Conservation (phyloP, 805 yeast genomes). For the Sugiyamaella smithiae region DNA sequence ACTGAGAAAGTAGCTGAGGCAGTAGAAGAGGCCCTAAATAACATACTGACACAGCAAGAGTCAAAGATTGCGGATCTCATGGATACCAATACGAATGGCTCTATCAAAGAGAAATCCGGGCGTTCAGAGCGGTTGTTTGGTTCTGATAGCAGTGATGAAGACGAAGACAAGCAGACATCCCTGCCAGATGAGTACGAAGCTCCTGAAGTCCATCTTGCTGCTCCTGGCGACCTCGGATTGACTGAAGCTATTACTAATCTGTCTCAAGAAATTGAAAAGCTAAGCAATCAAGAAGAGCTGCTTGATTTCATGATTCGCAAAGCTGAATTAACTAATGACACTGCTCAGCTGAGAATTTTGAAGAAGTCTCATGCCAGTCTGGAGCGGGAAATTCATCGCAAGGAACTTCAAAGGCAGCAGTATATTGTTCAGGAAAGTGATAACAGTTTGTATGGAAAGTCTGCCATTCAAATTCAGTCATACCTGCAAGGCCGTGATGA, state of each 20-base stretch:
- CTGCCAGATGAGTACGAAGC: constrained; percentile 5
- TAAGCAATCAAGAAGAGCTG: constrained; percentile 60
- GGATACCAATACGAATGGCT: neutral
- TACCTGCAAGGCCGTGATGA: constrained; percentile 51
- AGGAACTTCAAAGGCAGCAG: constrained; percentile 75
- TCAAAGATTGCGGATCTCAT: neutral
- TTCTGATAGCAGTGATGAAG: constrained; percentile 29
- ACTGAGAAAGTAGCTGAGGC: constrained; percentile 48
- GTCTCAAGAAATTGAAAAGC: constrained; percentile 52
- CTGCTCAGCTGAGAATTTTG: constrained; percentile 63
- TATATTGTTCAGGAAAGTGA: constrained; percentile 79
- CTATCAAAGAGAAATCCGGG: neutral
- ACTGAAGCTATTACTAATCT: constrained; percentile 65
- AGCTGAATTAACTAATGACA: constrained; percentile 81
- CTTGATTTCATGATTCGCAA: constrained; percentile 67
- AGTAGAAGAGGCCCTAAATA: constrained; percentile 64
- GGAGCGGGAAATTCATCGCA: constrained; percentile 66
- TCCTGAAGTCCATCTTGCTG: constrained; percentile 46
- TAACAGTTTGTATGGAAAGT: constrained; percentile 61
- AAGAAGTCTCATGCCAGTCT: constrained; percentile 64
- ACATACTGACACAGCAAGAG: constrained; percentile 40
- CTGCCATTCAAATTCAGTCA: constrained; percentile 38
- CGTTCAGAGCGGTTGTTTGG: constrained; percentile 18
- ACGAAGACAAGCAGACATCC: constrained; percentile 23
- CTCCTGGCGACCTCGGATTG: constrained; percentile 65